Evolutionary conservation across 2,329 filamentous ascomycete species (phyloP).

Genomic region (Cryoendolithus antarcticus): DNA sequence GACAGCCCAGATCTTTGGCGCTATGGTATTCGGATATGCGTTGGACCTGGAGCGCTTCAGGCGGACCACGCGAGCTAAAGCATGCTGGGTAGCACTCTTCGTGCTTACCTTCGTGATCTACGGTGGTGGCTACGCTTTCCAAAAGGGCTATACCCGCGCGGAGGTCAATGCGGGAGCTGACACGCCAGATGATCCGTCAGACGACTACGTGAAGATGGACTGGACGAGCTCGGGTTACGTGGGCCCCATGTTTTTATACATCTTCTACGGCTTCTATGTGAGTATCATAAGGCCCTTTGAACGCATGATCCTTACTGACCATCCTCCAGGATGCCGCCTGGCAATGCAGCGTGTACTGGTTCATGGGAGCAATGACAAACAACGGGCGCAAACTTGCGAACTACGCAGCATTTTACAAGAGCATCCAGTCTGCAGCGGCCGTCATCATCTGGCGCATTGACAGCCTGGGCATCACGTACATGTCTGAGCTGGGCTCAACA

Average conservation of each 20-base stretch:
- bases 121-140: conserved; percentile 73
- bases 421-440: conserved; percentile 75
- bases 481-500: conserved; percentile 58
- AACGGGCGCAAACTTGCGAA: conserved; percentile 86
- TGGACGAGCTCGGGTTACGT: conserved; percentile 57
- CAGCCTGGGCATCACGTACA: conserved; percentile 45
- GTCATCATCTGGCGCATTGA: conserved; percentile 67
- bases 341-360: conserved; percentile 33
- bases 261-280: conserved; percentile 76
- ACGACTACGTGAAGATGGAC: conserved; percentile 38
- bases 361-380: conserved; percentile 88
- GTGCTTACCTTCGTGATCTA: conserved; percentile 64
- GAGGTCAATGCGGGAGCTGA: conserved; percentile 11
- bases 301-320: neutral
- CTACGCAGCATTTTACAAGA: conserved; percentile 82
- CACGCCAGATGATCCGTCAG: conserved; percentile 7
- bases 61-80: conserved; percentile 56
- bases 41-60: conserved; percentile 50
- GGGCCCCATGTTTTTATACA: conserved; percentile 77
- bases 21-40: conserved; percentile 57
- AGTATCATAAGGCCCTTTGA: conserved; percentile 26
- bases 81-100: conserved; percentile 49
- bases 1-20: conserved; percentile 64
- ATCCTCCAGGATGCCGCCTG: conserved; percentile 4
- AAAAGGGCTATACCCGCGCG: conserved; percentile 45